Evolutionary conservation across 306 rosid species (phyloP).

Genomic region (Pachyrhizus erosus): DNA sequence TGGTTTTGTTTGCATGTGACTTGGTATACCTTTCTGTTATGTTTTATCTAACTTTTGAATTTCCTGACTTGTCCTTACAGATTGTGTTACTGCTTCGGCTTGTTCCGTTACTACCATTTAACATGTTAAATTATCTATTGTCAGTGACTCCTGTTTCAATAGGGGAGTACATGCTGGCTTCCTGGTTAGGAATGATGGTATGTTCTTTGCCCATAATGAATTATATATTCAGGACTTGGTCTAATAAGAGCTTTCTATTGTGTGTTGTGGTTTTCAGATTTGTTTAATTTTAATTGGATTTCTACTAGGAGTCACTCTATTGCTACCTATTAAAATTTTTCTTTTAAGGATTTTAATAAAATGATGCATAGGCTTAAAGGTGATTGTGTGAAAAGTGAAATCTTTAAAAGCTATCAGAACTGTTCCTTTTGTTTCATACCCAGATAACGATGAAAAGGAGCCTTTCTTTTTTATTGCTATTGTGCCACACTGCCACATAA

Average conservation of each 20-base stretch:
- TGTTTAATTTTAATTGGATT: constrained; percentile 11
- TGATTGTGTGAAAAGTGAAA: constrained; percentile 9
- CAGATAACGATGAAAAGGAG: not conserved
- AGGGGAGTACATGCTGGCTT: constrained; percentile 87
- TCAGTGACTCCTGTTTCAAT: constrained; percentile 93
- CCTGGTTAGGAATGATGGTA: constrained; percentile 99
- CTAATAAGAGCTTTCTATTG: constrained; percentile 18
- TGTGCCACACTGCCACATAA: not conserved
- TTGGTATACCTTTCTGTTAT: constrained; percentile 18
- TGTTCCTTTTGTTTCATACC: constrained; percentile 18
- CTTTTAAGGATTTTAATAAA: not conserved
- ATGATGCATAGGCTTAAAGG: not conserved
- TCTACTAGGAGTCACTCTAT: constrained; percentile 21
- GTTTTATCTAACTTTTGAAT: not conserved
- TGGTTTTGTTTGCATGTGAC: not conserved
- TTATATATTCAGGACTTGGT: constrained; percentile 23
- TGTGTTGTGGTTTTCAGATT: constrained; percentile 19
- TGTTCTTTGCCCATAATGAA: constrained; percentile 45
- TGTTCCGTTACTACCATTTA: constrained; percentile 95
- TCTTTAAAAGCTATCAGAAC: constrained; percentile 8
- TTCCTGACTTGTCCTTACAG: constrained; percentile 53
- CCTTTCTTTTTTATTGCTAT: not conserved
- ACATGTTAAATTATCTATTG: constrained; percentile 86
- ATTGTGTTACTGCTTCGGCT: constrained; percentile 91
- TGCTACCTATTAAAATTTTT: not conserved